Percentiles rank a stretch among this genome's conserved stretches.
Conservation (phyloP, 2,329 filamentous ascomycete species). For the Monosporascus ibericus region DNA sequence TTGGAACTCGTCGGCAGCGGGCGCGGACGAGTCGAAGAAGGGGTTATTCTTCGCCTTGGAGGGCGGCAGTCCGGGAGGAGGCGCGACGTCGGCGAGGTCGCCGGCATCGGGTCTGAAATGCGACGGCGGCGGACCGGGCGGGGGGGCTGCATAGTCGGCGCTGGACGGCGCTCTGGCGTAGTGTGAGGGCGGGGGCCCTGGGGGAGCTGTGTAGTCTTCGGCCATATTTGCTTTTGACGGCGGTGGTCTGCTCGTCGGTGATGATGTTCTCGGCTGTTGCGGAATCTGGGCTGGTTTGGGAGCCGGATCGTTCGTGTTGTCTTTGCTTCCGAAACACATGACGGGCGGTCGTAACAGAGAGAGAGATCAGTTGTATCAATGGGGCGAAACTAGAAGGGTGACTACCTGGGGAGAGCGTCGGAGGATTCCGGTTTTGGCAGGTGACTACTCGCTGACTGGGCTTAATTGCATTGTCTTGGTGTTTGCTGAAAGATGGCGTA, state of each 20-base stretch:
- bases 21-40: not conserved
- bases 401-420: no score
- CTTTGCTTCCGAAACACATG: constrained; percentile 47
- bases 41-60: constrained; percentile 15
- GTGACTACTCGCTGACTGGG: no score
- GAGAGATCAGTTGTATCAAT: not conserved
- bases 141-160: constrained; percentile 12
- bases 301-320: constrained; percentile 32
- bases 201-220: constrained; percentile 12
- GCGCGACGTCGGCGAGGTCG: constrained; percentile 15
- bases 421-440: no score
- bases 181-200: constrained; percentile 19
- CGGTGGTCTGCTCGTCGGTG: constrained; percentile 13
- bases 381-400: not conserved
- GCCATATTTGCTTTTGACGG: constrained; percentile 13
- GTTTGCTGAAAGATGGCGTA: no score
- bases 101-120: not conserved
- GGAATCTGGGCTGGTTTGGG: constrained; percentile 29
- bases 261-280: constrained; percentile 11
- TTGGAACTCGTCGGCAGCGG: constrained; percentile 17
- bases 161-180: constrained; percentile 8
- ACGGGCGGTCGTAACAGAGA: not conserved
- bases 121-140: constrained; percentile 28
- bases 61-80: constrained; percentile 31
- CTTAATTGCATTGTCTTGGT: no score